These are phyloP conservation scores for Paramecium caudatum DNA, from an alignment of 73 alveolate species.

Conservation along the genomic window DNA sequence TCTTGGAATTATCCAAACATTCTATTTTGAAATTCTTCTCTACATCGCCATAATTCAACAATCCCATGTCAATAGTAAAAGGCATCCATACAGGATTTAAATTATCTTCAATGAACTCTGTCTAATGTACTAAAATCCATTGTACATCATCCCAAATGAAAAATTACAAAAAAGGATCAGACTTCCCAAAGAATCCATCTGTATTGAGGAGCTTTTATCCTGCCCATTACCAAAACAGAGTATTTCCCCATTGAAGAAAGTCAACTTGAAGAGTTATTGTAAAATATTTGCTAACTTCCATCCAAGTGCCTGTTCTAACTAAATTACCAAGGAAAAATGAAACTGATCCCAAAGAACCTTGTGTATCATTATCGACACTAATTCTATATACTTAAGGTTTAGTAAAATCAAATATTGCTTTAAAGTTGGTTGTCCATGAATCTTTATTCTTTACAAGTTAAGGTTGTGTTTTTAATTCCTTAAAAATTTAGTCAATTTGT, in stretches of 20 bases:
- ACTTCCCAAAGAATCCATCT: slow-evolving; percentile 66
- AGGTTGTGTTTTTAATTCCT: not conserved
- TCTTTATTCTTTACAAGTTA: not conserved
- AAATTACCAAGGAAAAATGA: not conserved
- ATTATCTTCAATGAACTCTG: slow-evolving; percentile 66
- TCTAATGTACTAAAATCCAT: slow-evolving; percentile 65
- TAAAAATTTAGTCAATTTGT: not conserved
- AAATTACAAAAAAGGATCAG: slow-evolving; percentile 77
- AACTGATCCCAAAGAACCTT: slow-evolving; percentile 4
- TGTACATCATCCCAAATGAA: slow-evolving; percentile 67
- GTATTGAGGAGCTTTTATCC: slow-evolving; percentile 66
- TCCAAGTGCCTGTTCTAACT: not conserved
- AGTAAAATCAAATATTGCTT: not conserved
- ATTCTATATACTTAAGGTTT: not conserved
- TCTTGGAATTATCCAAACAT: slow-evolving; percentile 73
- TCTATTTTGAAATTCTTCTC: slow-evolving; percentile 67
- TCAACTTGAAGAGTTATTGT: not conserved
- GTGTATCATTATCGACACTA: not conserved
- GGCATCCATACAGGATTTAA: slow-evolving; percentile 77
- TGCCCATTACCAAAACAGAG: slow-evolving; percentile 35
- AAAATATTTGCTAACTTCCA: not conserved
- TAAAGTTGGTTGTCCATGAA: not conserved
- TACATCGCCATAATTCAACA: slow-evolving; percentile 59
- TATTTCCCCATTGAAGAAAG: not conserved
- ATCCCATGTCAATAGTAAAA: slow-evolving; percentile 22